phyloP scores from a whole-genome alignment of 768 basidiomycete genomes.

The Agaricus blazei region DNA sequence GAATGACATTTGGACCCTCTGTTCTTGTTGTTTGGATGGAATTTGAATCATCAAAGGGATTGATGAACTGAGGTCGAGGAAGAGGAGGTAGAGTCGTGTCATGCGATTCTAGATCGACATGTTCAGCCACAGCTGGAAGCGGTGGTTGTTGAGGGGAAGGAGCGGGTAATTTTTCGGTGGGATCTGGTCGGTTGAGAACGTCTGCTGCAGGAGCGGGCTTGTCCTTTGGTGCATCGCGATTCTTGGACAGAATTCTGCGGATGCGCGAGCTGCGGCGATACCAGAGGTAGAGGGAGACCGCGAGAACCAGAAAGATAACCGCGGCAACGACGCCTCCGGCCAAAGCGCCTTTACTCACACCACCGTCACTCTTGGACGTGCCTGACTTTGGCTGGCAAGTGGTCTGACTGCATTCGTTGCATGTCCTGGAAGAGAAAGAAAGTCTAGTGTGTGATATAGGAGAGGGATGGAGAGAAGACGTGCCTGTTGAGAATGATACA shows the following conservation, averaged over 20 bases:
- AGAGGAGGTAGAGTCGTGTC: conserved; percentile 21
- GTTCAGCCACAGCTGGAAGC: background rate
- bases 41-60: conserved; percentile 74
- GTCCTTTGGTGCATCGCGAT: conserved; percentile 45
- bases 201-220: conserved; percentile 69
- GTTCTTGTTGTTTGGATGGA: conserved; percentile 83
- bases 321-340: conserved; percentile 70
- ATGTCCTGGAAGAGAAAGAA: conserved; percentile 40
- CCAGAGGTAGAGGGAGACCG: conserved; percentile 49
- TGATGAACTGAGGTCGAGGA: conserved; percentile 19
- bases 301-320: conserved; percentile 52
- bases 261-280: conserved; percentile 56
- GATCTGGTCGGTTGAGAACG: conserved; percentile 81
- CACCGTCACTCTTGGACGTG: conserved; percentile 23
- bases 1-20: conserved; percentile 81
- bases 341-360: conserved; percentile 63
- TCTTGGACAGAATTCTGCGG: conserved; percentile 27
- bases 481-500: conserved; percentile 63
- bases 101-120: conserved; percentile 7
- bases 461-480: conserved; percentile 15
- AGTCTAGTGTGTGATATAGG: background rate
- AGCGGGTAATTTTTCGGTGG: conserved; percentile 53
- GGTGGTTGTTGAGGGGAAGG: conserved; percentile 24
- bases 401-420: conserved; percentile 47
- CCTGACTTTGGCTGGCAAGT: conserved; percentile 38